These are phyloP conservation scores for Phytomonas sp. DNA, from an alignment of 208 protist genomes.

Conservation along the genomic window DNA sequence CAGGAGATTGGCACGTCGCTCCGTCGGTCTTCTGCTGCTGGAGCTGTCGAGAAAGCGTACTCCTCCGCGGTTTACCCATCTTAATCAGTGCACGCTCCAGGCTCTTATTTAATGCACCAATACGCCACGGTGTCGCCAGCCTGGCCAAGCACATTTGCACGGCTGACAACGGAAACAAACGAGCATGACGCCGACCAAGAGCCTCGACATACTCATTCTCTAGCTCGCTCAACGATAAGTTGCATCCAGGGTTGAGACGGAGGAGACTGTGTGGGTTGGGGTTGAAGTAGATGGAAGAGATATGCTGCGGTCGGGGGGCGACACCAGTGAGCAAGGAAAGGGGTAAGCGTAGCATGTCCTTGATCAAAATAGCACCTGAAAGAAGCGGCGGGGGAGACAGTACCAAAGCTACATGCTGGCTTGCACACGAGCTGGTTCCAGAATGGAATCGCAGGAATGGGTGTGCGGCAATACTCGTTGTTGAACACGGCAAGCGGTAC, in stretches of 20 bases:
- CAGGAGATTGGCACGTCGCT: neutral
- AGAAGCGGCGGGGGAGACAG: slow-evolving; percentile 14
- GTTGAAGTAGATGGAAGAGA: slow-evolving; percentile 30
- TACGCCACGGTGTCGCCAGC: slow-evolving; percentile 41
- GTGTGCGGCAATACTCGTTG: neutral
- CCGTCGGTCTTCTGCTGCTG: slow-evolving; percentile 9
- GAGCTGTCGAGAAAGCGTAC: slow-evolving; percentile 17
- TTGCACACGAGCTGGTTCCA: neutral
- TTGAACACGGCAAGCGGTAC: neutral
- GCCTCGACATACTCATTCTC: slow-evolving; percentile 34
- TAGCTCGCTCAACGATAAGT: slow-evolving; percentile 31
- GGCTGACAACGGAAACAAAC: slow-evolving; percentile 47
- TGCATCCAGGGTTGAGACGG: slow-evolving; percentile 17
- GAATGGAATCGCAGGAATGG: neutral
- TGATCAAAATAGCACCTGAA: slow-evolving; percentile 21
- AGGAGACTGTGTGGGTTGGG: slow-evolving; percentile 60
- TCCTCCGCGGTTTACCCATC: slow-evolving; percentile 16
- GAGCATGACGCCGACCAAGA: slow-evolving; percentile 33
- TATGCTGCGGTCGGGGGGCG: slow-evolving; percentile 12
- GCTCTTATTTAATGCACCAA: slow-evolving; percentile 56
- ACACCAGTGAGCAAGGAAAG: slow-evolving; percentile 23
- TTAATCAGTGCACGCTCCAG: slow-evolving; percentile 42
- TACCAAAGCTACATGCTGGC: neutral
- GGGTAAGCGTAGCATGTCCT: slow-evolving; percentile 27
- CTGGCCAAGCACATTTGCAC: slow-evolving; percentile 31